Evolutionary conservation across 164 flowering plant genomes (phyloP).

Genomic region (Chloranthus sessilifolius): DNA sequence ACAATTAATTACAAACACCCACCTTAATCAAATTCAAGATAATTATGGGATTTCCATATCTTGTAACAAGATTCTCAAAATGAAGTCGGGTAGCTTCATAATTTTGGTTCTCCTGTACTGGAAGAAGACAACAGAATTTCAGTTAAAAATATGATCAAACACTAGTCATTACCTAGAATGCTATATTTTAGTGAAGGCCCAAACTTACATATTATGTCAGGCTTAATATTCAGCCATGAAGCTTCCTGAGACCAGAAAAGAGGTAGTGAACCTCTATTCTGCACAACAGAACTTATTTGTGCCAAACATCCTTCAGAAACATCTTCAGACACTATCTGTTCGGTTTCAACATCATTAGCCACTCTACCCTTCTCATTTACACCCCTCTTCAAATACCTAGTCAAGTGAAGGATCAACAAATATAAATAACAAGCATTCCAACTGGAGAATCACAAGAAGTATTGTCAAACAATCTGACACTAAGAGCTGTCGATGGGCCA

Average conservation of each 20-base stretch:
- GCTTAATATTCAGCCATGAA: conserved; percentile 77
- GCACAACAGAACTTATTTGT: conserved; percentile 85
- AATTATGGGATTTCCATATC: conserved; percentile 93
- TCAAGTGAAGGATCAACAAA: too few relatives aligned
- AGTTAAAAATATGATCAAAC: conserved; percentile 1
- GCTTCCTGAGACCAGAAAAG: conserved; percentile 99
- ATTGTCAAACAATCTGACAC: too few relatives aligned
- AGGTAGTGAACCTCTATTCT: conserved; percentile 95
- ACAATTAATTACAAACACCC: conserved; percentile 4
- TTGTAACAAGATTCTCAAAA: conserved; percentile 79
- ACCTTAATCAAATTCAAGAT: conserved; percentile 94
- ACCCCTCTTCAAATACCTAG: conserved; percentile 91
- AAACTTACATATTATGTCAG: conserved; percentile 75
- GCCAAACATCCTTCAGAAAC: conserved; percentile 44
- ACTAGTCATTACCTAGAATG: too few relatives aligned
- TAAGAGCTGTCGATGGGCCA: too few relatives aligned
- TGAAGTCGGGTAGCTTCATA: conserved; percentile 87
- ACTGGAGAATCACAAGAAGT: too few relatives aligned
- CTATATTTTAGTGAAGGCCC: neutral
- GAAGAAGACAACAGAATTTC: conserved; percentile 17
- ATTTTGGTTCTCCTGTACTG: conserved; percentile 66
- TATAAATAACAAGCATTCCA: too few relatives aligned
- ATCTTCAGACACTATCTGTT: conserved; percentile 87
- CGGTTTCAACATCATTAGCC: conserved; percentile 99
- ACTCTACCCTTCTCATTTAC: conserved; percentile 93